Evolutionary conservation across 176 grass and related monocot species (phyloP).

Genomic region (Sorghum bicolor): Sorghum_bicolor_NCBIv3 NC_012871.2:4818501-4819000

Average conservation of each 20-base stretch:
- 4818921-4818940: slow-evolving; percentile 13
- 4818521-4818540: not conserved
- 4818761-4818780: not conserved
- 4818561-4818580: not conserved
- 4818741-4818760: slow-evolving; percentile 6
- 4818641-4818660: not conserved
- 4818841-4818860: not conserved
- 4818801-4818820: slow-evolving; percentile 36
- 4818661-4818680: slow-evolving; percentile 4
- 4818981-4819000: slow-evolving; percentile 29
- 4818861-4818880: not conserved
- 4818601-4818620: not conserved
- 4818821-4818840: not conserved
- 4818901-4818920: slow-evolving; percentile 29
- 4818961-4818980: slow-evolving; percentile 31
- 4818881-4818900: slow-evolving; percentile 45
- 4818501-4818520: not conserved
- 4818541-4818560: not conserved
- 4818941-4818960: slow-evolving; percentile 48
- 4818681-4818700: not conserved
- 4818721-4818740: not conserved
- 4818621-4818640: not conserved
- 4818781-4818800: slow-evolving; percentile 38
- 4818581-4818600: not conserved
- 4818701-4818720: not conserved